Evolutionary conservation across 768 basidiomycete genomes (phyloP).

Genomic region (Omphalotus guepiniiformis): DNA sequence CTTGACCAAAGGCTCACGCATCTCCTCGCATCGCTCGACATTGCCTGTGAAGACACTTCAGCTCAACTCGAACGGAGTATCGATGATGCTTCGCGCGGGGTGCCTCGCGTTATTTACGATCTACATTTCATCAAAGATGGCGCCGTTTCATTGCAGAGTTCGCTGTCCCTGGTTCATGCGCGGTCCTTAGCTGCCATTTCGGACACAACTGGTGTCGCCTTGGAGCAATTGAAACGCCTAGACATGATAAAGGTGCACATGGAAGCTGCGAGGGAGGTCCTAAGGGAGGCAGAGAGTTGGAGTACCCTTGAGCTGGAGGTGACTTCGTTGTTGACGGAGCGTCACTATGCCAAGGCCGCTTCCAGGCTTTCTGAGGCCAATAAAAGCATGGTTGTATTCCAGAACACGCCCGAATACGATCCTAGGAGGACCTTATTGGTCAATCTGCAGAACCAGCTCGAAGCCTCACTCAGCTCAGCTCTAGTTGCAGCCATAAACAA

Average conservation of each 20-base stretch:
- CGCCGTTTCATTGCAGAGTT: slow-evolving; percentile 68
- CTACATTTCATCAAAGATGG: slow-evolving; percentile 96
- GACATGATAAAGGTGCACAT: slow-evolving; percentile 83
- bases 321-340: slow-evolving; percentile 74
- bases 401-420: slow-evolving; percentile 90
- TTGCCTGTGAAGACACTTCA: slow-evolving; percentile 87
- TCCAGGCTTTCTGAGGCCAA: slow-evolving; percentile 86
- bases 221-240: slow-evolving; percentile 75
- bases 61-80: slow-evolving; percentile 82
- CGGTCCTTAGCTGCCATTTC: slow-evolving; percentile 50
- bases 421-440: slow-evolving; percentile 81
- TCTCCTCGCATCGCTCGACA: slow-evolving; percentile 75
- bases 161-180: slow-evolving; percentile 58
- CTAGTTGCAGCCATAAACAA: slow-evolving; percentile 83
- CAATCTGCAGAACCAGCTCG: slow-evolving; percentile 92
- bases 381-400: slow-evolving; percentile 87
- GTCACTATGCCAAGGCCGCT: slow-evolving; percentile 86
- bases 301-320: slow-evolving; percentile 92
- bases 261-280: slow-evolving; percentile 84
- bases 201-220: slow-evolving; percentile 54
- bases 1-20: slow-evolving; percentile 75
- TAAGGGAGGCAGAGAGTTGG: slow-evolving; percentile 97
- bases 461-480: slow-evolving; percentile 87
- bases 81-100: slow-evolving; percentile 86
- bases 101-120: slow-evolving; percentile 91